Percentiles rank a stretch among this genome's conserved stretches.
Conservation (phyloP, 2,329 filamentous ascomycete genomes). For the Fusarium pseudograminearum region DNA sequence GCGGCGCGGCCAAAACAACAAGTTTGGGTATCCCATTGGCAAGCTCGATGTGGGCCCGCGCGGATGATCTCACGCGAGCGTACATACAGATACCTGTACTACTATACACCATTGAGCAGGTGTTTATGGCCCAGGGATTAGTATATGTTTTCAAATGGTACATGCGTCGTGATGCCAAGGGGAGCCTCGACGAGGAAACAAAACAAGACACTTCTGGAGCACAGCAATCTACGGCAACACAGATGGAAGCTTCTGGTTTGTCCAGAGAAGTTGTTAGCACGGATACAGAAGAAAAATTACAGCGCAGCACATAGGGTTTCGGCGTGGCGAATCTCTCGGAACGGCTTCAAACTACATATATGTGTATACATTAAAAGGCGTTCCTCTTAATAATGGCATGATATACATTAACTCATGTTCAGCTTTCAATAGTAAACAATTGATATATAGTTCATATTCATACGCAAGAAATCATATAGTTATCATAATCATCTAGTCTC, state of each 20-base stretch:
- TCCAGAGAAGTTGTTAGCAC: background rate
- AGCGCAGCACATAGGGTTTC: background rate
- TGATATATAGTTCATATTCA: constrained; percentile 4
- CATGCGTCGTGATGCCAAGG: constrained; percentile 48
- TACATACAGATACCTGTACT: constrained; percentile 74
- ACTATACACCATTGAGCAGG: constrained; percentile 70
- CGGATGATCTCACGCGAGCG: constrained; percentile 65
- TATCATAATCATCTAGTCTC: constrained; percentile 13
- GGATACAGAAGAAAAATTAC: constrained; percentile 7
- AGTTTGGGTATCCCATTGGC: constrained; percentile 76
- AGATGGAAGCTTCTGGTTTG: background rate
- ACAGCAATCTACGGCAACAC: constrained; percentile 8
- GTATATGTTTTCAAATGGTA: constrained; percentile 63
- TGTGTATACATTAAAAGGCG: background rate
- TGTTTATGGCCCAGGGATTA: constrained; percentile 60
- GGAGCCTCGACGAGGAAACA: constrained; percentile 38
- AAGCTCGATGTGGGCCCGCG: constrained; percentile 73
- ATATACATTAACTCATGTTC: background rate
- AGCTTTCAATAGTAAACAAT: background rate
- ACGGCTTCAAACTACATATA: background rate
- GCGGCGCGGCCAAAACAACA: constrained; percentile 78
- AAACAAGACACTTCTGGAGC: constrained; percentile 7
- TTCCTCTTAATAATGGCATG: background rate
- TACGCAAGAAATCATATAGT: constrained; percentile 4
- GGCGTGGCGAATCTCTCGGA: background rate